Base-by-base conservation (phyloP, 495 filamentous ascomycete genomes). In the Antarctomyces pellizariae region DNA sequence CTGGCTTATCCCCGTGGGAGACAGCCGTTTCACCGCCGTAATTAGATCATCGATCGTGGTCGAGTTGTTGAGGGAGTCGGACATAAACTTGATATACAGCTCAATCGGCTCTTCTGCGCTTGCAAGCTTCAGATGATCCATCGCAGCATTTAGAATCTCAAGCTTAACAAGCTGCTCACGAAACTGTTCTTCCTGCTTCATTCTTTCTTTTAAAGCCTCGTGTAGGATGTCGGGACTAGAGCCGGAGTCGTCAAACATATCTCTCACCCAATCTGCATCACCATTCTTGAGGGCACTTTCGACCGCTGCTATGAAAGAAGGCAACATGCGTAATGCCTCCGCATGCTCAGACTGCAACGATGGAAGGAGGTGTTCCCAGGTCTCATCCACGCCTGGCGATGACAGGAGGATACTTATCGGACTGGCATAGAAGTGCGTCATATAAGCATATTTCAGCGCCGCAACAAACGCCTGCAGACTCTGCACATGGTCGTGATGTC, bases 381-480 rank as follows among this genome's bases (percentile, higher is more conserved):
- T 44, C 34, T 16, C 32, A 36, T n/a, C 40, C 34, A n/a, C 48
- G 44, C 2, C 50, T 47, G n/a, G n/a, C n/a, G n/a, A n/a, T n/a
- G n/a, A n/a, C 10, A 64, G 53, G 18, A 90, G 52, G 10, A 79
- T 49, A 22, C 75, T 74, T n/a, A 91, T 50, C 0, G 77, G 65
- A 44, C 95, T 92, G 21, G 76, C 76, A 42, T 84, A 95, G 45
- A 90, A 93, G 45, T 91, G 79, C 16, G 73, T 79, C 84, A 97
- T 93, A 37, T 86, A 84, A 8, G 71, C 66, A 49, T 93, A 93
- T 74, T 91, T 89, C 3, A 91, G 45, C 26, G 76, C 70, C 35
- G 62, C 65, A 33, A 71, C 59, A 47, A 93, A 86, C 2, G 64
- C 62, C 25, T 77, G 68, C n/a, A 80, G 67, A 34, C 72, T 83